Conservation (phyloP, 805 yeast species). For the Nakazawaea ernobii region DNA sequence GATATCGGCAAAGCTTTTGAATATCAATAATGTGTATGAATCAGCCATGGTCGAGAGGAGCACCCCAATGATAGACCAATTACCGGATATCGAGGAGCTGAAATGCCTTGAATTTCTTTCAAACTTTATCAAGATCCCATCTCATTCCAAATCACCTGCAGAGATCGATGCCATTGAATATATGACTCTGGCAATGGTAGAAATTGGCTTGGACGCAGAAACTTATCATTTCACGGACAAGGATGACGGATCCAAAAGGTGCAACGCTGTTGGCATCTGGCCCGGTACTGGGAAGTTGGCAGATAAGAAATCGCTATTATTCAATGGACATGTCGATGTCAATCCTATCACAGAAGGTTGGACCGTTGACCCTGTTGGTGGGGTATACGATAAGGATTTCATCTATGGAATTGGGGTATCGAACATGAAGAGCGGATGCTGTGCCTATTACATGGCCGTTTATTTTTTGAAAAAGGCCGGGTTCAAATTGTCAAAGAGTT, state of each 20-base stretch:
- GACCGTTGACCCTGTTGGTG: conserved; percentile 27
- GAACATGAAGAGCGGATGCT: conserved; percentile 27
- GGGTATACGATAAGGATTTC: conserved; percentile 19
- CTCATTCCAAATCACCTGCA: conserved; percentile 21
- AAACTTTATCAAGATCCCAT: conserved; percentile 23
- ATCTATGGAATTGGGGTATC: conserved; percentile 27
- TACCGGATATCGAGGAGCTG: conserved; percentile 19
- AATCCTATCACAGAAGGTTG: conserved; percentile 27
- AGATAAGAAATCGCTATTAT: conserved; percentile 18
- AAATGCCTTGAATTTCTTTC: conserved; percentile 22
- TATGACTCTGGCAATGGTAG: conserved; percentile 21
- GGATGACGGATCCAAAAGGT: conserved; percentile 20
- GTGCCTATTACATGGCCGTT: conserved; percentile 27
- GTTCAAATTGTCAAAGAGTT: conserved; percentile 21
- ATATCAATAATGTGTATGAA: not conserved
- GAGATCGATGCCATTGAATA: conserved; percentile 24
- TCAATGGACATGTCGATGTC: conserved; percentile 27
- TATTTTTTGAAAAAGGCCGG: conserved; percentile 24
- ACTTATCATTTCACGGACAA: conserved; percentile 19
- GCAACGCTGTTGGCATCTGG: conserved; percentile 25
- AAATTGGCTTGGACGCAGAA: conserved; percentile 20
- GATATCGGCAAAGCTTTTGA: not conserved
- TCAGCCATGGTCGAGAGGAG: conserved; percentile 4
- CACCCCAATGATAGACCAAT: conserved; percentile 6
- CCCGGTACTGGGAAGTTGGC: conserved; percentile 18